A percentile compares a stretch with the other conserved stretches of the same genome.
phyloP scores from a whole-genome alignment of 2,329 filamentous ascomycete species.

The Capronia americana region DNA sequence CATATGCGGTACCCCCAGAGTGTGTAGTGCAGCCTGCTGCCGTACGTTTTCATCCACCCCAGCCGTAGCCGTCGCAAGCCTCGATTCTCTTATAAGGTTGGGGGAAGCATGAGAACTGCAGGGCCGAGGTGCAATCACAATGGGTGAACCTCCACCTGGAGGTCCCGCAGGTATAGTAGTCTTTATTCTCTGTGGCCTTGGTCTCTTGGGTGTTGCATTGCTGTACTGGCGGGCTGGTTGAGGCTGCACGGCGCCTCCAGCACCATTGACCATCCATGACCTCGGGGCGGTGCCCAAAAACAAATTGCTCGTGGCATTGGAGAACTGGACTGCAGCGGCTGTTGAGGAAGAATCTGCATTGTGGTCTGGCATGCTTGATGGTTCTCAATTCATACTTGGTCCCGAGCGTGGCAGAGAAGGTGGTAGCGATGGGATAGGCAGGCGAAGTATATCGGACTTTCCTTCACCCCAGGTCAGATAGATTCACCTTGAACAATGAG shows the following conservation, averaged over 20 bases:
- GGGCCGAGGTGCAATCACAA: neutral
- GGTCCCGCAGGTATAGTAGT: neutral
- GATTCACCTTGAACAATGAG: neutral
- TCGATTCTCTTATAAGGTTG: neutral
- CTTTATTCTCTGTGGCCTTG: neutral
- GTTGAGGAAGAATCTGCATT: neutral
- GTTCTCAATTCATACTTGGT: neutral
- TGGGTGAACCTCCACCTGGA: neutral
- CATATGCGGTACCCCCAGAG: neutral
- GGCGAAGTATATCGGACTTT: neutral
- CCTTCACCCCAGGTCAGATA: neutral
- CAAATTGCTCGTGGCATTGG: slow-evolving; percentile 49
- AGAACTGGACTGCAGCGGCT: slow-evolving; percentile 16
- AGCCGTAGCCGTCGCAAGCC: neutral
- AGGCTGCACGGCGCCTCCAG: neutral
- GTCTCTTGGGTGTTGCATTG: slow-evolving; percentile 3
- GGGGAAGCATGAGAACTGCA: neutral
- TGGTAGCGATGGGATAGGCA: neutral
- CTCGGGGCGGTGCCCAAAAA: slow-evolving; percentile 49
- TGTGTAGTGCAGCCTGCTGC: neutral
- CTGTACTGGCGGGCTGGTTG: neutral
- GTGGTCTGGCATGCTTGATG: neutral
- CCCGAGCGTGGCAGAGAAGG: neutral
- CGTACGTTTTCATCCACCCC: neutral
- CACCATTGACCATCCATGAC: slow-evolving; percentile 47